Conservation (phyloP, 805 yeast species). For the Pichia kluyveri region DNA sequence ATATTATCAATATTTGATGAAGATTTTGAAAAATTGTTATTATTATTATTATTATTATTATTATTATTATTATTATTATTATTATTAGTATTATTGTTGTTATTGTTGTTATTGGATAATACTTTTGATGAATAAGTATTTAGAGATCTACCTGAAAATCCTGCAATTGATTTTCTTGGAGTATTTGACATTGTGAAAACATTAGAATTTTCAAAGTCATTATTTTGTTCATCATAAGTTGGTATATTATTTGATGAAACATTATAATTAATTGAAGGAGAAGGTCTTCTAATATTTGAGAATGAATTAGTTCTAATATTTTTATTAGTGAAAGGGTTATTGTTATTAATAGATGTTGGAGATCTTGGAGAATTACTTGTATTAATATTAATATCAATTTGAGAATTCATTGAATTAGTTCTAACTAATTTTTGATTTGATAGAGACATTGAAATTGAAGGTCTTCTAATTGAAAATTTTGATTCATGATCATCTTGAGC, state of each 20-base stretch:
- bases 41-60: too few relatives aligned
- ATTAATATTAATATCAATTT: background rate
- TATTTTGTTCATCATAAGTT: background rate
- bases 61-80: background rate
- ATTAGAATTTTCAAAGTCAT: background rate
- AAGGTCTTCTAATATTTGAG: constrained; percentile 11
- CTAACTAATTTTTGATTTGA: constrained; percentile 26
- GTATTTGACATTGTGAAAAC: background rate
- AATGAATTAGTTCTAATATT: constrained; percentile 24
- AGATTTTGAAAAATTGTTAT: background rate
- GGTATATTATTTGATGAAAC: background rate
- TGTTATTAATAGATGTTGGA: constrained; percentile 12
- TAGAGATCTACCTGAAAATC: constrained; percentile 10
- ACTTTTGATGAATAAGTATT: background rate
- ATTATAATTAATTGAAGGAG: background rate
- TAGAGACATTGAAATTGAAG: constrained; percentile 38
- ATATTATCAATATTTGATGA: constrained; percentile 14
- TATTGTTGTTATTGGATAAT: background rate
- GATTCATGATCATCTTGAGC: constrained; percentile 49
- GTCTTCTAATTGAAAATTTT: constrained; percentile 42
- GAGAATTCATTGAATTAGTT: constrained; percentile 18
- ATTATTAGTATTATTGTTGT: too few relatives aligned
- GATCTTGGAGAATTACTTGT: constrained; percentile 12
- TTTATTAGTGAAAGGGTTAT: constrained; percentile 3
- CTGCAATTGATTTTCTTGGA: constrained; percentile 12